Evolutionary conservation across 2,329 filamentous ascomycete species (phyloP), one percentile per base, ranked within the genome.

Genomic region (Cryphonectria radicalis): DNA sequence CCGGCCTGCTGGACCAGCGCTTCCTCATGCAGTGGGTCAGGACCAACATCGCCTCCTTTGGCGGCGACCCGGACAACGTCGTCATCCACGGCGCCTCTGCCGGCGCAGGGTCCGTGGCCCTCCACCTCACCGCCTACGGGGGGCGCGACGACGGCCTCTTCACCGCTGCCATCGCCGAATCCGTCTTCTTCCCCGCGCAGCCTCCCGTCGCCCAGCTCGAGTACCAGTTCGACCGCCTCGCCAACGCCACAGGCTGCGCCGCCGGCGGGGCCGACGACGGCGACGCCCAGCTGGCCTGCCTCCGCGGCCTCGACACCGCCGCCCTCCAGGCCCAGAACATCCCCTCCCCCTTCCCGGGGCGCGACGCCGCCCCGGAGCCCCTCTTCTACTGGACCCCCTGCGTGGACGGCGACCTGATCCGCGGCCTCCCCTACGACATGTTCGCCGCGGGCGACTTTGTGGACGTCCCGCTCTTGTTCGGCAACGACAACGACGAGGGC

Each of bases 1-100:
- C 81, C 2, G 91, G 91, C 0, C 78, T 92, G 10, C 81, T 91
- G 3, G 90, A 93, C 75, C 89, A 92, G 79, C 83, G 89, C 25
- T 84, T 87, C 37, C 81, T 87, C 2, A 77, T 93, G 63, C 77
- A 86, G 43, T 92, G 91, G 91, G 85, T 91, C 0, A 84, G 88
- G 75, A 80, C 84, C 50, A 81, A 92, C 72, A 91, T 92, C 59
- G 77, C 79, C 1, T 63, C 83, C 78, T 90, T 90, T 72, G 87
- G 89, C 10, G 89, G 89, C 0, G 85, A 91, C 74, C 86, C 88
- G 0, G 76, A 82, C 35, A 86, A 88, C 73, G 86, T 91, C 42
- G 86, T 90, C 0, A 85, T 91, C 63, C 86, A 89, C 73, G 89
- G 89, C 3, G 84, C 85, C n/a, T 90, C 87, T 3, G 87, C 89